Evolutionary conservation across 768 basidiomycete species (phyloP).

Genomic region (Tricholoma sp.): DNA sequence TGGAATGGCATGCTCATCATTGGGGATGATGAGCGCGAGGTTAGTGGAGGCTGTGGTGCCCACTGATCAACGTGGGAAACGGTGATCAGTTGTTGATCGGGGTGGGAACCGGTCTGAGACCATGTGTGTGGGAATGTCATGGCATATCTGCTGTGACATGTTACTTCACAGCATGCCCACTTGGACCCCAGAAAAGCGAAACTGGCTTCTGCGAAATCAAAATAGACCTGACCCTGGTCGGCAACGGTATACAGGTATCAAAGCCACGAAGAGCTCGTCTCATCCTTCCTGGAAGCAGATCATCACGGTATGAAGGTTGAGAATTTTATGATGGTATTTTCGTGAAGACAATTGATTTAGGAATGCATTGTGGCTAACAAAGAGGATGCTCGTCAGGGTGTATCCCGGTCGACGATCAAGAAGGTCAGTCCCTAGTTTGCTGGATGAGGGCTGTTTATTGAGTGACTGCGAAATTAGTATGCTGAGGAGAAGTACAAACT

Average conservation of each 20-base stretch:
- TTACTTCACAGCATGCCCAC: no score
- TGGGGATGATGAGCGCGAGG: no score
- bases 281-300: slow-evolving; percentile 56
- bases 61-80: no score
- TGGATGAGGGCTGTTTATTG: neutral
- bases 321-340: neutral
- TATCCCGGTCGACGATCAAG: slow-evolving; percentile 77
- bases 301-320: slow-evolving; percentile 34
- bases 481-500: slow-evolving; percentile 80
- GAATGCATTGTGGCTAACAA: slow-evolving; percentile 67
- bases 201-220: no score
- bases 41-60: no score
- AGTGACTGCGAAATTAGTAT: slow-evolving; percentile 44
- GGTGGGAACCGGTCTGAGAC: no score
- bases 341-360: slow-evolving; percentile 28
- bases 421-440: slow-evolving; percentile 42
- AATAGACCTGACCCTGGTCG: no score
- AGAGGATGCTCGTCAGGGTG: slow-evolving; percentile 64
- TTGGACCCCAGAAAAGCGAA: no score
- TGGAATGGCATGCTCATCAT: no score
- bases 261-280: slow-evolving; percentile 19
- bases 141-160: no score
- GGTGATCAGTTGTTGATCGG: no score
- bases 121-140: no score
- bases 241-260: slow-evolving; percentile 21